phyloP scores from a whole-genome alignment of 306 rosid genomes.

The Begonia fuchsioides region DNA sequence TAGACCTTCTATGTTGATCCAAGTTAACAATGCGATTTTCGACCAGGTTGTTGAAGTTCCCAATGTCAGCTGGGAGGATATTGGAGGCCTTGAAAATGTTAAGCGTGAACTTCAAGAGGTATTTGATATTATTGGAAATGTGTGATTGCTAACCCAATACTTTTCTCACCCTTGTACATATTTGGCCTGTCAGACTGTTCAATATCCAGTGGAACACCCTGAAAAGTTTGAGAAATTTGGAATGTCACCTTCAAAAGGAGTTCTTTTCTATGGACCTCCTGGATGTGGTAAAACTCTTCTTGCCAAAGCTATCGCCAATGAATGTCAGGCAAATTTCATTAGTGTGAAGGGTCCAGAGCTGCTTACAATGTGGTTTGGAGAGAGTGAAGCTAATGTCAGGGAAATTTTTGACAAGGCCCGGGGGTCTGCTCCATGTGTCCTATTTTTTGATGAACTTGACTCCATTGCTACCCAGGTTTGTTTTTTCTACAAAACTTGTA shows the following conservation, averaged over 20 bases:
- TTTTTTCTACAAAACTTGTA: no score
- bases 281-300: conserved; percentile 24
- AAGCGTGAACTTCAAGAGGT: conserved; percentile 28
- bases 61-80: conserved; percentile 17
- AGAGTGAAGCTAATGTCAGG: conserved; percentile 22
- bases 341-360: conserved; percentile 24
- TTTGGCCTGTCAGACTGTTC: conserved; percentile 15
- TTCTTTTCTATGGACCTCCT: conserved; percentile 36
- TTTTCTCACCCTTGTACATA: no score
- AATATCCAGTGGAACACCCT: conserved; percentile 22
- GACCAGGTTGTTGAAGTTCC: conserved; percentile 17
- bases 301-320: conserved; percentile 29
- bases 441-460: conserved; percentile 22
- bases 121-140: background rate
- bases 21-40: background rate
- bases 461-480: conserved; percentile 22
- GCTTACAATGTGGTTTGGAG: conserved; percentile 22
- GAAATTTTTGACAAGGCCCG: conserved; percentile 25
- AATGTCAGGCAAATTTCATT: conserved; percentile 26
- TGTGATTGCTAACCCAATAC: no score
- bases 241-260: conserved; percentile 24
- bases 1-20: background rate
- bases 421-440: conserved; percentile 21
- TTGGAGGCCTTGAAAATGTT: conserved; percentile 21
- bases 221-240: conserved; percentile 24